Base-by-base conservation (phyloP, 2,329 filamentous ascomycete genomes). In the Fusarium sp. region DNA sequence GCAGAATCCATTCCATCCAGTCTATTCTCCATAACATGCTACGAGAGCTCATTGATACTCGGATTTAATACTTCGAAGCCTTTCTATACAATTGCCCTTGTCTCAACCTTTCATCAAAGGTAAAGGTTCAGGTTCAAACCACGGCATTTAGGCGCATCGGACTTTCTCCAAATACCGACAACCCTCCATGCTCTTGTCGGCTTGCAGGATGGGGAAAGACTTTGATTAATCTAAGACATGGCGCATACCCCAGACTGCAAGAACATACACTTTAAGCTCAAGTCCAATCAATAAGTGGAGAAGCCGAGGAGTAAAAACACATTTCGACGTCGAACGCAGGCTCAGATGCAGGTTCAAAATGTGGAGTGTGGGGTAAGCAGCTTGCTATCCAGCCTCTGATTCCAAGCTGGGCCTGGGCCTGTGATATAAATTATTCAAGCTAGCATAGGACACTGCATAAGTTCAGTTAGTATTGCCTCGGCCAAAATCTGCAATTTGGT, bases 321-420 rank as follows among this genome's bases (percentile, higher is more conserved):
- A 29, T 11, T 10, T 42, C 9, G 24, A 52, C 28, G 8, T 42
- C 4, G 21, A 18, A 42, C 21, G 16, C 48, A 21, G 24, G 16
- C 13, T 23, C 35, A n/a, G n/a, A n/a, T n/a, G n/a, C n/a, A n/a
- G n/a, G n/a, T n/a, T n/a, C n/a, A n/a, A n/a, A n/a, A n/a, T n/a
- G n/a, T n/a, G n/a, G 29, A 42, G 35, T 42, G 48, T 42, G 48
- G 48, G 48, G 48, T 42, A 52, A 29, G 48, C 35, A 42, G n/a
- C 48, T 29, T 42, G 15, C 42, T n/a, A 42, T 35, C 24, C 48
- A 42, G 21, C 48, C 48, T 52, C 48, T n/a, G 48, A 5, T 18
- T 21, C 23, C 21, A 20, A 24, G 15, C n/a, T 18, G 10, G 12
- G 21, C 6, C 21, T 18, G 5, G 7, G 4, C 48, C 42, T 42